Base-by-base conservation (phyloP, 2,329 filamentous ascomycete genomes). In the Biscogniauxia marginata region DNA sequence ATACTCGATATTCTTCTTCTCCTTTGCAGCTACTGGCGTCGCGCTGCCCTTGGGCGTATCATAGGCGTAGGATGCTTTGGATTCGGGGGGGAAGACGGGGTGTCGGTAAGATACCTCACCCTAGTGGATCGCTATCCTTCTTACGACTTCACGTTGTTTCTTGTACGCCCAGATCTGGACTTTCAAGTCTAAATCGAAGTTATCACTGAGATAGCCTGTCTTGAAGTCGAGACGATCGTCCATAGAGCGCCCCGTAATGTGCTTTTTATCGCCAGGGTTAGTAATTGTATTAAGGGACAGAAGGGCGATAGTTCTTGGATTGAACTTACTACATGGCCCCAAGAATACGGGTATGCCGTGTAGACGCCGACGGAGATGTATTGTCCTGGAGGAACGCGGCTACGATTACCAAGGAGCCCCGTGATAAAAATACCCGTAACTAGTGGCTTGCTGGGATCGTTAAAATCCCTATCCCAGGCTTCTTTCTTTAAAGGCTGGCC, bases 111-210 rank as follows among this genome's bases (percentile, higher is more conserved):
- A 67, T 2, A 80, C 46, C 60, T 80, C 74, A 64, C 81, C 73
- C 55, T 73, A 60, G 69, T 78, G 84, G 52, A 76, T 73, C 2
- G 75, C 69, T 67, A 83, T 80, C 16, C 83, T 78, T 1, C 84
- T 78, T n/a, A 76, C 73, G 48, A 86, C 77, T 66, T 86, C 84
- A 2, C 85, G 82, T 21, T 79, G 77, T 63, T 79, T 80, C 68
- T 88, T 88, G 74, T 88, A 88, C 0, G 75, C 78, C 83, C 84
- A 87, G 9, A 84, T 61, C 16, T 82, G 78, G 61, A 78, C 81
- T 64, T 79, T 79, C 18, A 85, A 30, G 62, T 88, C 84, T 18
- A 83, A 34, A 52, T 58, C 20, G 67, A 55, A 57, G 13, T 71
- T 63, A 54, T 86, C 79, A 3, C 69, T 76, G 24, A 87, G 74